Conservation (phyloP, 75 land plant species). For the Picea sitchensis region DNA sequence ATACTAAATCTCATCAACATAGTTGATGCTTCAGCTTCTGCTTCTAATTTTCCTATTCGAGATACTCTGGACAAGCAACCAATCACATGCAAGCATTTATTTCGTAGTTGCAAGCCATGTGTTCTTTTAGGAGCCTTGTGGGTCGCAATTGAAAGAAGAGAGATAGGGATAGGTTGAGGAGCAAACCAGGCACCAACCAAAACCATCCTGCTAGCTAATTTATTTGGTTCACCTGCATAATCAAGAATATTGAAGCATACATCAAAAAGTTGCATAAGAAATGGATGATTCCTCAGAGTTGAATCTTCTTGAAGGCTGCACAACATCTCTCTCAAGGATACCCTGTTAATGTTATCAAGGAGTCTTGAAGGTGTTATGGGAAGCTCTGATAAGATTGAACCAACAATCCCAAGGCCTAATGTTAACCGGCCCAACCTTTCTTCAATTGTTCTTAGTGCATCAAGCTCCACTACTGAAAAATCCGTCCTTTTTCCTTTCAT, state of each 20-base stretch:
- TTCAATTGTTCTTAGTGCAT: slow-evolving; percentile 71
- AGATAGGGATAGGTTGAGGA: slow-evolving; percentile 59
- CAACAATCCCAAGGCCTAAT: slow-evolving; percentile 73
- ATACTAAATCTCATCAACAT: slow-evolving; percentile 66
- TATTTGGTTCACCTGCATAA: slow-evolving; percentile 54
- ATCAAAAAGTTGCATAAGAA: slow-evolving; percentile 76
- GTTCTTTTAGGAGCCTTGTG: slow-evolving; percentile 37
- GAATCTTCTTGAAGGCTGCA: slow-evolving; percentile 45
- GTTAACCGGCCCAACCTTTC: slow-evolving; percentile 77
- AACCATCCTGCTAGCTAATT: slow-evolving; percentile 76
- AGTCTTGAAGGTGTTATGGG: slow-evolving; percentile 47
- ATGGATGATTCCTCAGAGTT: slow-evolving; percentile 46
- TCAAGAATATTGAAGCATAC: slow-evolving; percentile 86
- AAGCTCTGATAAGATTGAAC: slow-evolving; percentile 63
- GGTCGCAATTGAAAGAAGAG: slow-evolving; percentile 62
- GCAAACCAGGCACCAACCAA: slow-evolving; percentile 86
- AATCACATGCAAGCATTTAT: slow-evolving; percentile 26
- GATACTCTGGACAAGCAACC: slow-evolving; percentile 44
- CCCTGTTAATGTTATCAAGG: slow-evolving; percentile 58
- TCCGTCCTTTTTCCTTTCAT: slow-evolving; percentile 65
- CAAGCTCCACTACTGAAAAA: slow-evolving; percentile 60
- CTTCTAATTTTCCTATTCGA: slow-evolving; percentile 43
- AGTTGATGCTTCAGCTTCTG: slow-evolving; percentile 50
- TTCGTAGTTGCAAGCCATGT: slow-evolving; percentile 20
- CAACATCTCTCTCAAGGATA: slow-evolving; percentile 48